Base-by-base conservation (phyloP, 352 stramenopile genomes). In the Hyphochytrium catenoides region DNA sequence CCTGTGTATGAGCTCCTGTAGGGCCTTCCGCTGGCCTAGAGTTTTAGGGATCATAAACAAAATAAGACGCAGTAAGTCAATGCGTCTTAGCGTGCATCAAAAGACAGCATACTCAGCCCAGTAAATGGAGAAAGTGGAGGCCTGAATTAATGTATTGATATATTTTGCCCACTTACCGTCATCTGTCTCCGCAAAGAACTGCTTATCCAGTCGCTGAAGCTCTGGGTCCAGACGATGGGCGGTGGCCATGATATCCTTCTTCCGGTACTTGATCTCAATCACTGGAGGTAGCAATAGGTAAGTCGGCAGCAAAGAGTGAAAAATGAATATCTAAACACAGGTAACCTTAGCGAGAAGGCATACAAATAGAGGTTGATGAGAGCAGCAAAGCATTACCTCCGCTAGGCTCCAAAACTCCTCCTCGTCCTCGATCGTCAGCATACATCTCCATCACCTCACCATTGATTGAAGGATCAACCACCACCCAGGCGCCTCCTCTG, bases 401-500 rank as follows among this genome's bases (percentile, higher is more conserved):
- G 32, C 93, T 91, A 4, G 93, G 87, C 61, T 99, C 93, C 7
- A 99, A 63, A 24, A 99, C 91, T 48, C 91, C 91, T 52, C 90
- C 93, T 28, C 88, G 68, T 27, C 83, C 79, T 22, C 61, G 66
- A 22, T 74, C 59, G 43, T 92, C 77, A 17, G 89, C 86, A 64
- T 99, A 99, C 89, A 99, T 98, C 67, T 99, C 93, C 91, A 99
- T 99, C 39, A 96, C 85, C 39, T 82, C 76, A 15, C 87, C 54
- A 59, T 99, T 99, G 62, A 99, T 99, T 14, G 90, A 97, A 25
- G 82, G 70, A 74, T 99, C 93, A 8, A 99, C 81, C 9, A 99
- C 92, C 23, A 97, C 91, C 90, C 91, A 99, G 4, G 92, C 92
- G 26, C 92, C 92, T 54, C 92, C 91, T 44, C 92, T n/a, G n/a